These are phyloP conservation scores for Globisporangium abappressorium DNA, from an alignment of 352 stramenopile genomes.

Conservation along the genomic window DNA sequence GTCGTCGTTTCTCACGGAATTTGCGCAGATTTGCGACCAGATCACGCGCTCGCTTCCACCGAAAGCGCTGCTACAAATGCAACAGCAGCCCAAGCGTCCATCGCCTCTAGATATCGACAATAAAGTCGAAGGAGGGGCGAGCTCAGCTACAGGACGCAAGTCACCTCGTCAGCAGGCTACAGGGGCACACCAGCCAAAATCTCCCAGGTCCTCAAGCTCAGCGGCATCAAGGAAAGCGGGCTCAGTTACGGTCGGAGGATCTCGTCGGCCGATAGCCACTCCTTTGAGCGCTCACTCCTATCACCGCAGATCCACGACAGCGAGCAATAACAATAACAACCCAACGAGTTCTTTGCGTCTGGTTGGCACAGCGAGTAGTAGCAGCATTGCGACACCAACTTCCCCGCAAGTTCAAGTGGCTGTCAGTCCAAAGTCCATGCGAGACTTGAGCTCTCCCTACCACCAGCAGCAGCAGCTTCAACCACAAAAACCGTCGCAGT, in stretches of 20 bases:
- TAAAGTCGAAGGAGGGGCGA: neutral
- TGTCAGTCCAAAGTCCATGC: neutral
- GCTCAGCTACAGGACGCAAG: neutral
- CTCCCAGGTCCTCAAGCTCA: neutral
- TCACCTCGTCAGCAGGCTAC: neutral
- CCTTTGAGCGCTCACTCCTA: neutral
- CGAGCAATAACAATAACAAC: neutral
- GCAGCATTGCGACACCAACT: neutral
- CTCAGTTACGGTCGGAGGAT: neutral
- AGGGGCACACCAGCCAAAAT: neutral
- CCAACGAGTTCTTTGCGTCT: neutral
- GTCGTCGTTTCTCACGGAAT: constrained; percentile 25
- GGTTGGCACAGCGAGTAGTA: neutral
- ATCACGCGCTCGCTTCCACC: constrained; percentile 25
- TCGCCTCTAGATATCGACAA: neutral
- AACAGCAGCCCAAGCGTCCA: neutral
- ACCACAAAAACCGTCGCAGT: neutral
- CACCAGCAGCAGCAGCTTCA: neutral
- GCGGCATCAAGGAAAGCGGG: constrained; percentile 5
- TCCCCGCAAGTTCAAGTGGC: neutral
- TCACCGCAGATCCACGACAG: constrained; percentile 5
- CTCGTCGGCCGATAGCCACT: neutral
- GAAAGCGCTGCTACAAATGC: constrained; percentile 6
- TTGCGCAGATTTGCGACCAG: constrained; percentile 31
- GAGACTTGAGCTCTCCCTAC: neutral